Evolutionary conservation across 139 green algal genomes (phyloP), one percentile per base, ranked within the genome.

Genomic region (Chlorella sp.): DNA sequence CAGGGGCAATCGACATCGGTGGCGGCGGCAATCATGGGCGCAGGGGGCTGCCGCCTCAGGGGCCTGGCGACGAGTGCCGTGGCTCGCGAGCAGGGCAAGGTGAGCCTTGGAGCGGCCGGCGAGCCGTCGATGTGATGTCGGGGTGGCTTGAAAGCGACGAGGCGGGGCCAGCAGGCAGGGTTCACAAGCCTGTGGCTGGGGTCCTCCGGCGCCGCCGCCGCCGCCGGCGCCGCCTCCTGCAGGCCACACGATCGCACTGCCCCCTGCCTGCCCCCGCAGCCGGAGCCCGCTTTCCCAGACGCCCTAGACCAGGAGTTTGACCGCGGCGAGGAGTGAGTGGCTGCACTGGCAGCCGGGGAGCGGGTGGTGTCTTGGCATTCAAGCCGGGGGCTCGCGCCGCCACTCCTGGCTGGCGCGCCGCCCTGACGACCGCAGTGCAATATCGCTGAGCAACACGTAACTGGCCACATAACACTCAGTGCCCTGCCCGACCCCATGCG

Each of bases 271-370:
- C 34, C 67, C 46, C 40, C 36, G 70, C 70, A 76, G 70, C 70
- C 70, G 1, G 38, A 56, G 70, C 2, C 70, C 70, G 51, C 24
- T 3, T 54, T 54, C 8, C 40, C 70, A 58, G 70, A 76, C 19
- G 70, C 70, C 38, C 22, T 76, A 6, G 70, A 76, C 70, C 70
- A 76, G 26, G 38, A 76, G 70, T 76, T 76, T 76, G 70, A 76
- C 22, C 70, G 70, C 40, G 70, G 70, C 3, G 70, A 76, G 13
- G 40, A 76, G 70, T 76, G 70, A 76, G 70, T 41, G 2, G n/a
- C n/a, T n/a, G n/a, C n/a, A n/a, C n/a, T 1, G 28, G 26, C 30
- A 16, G 5, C 5, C 11, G 26, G 28, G 28, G 5, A 26, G 28
- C 26, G 6, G 30, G 9, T 75, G 14, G 24, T 17, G 65, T 26